Evolutionary conservation across 2,329 filamentous ascomycete species (phyloP).

Genomic region (Lecanicillium sp.): DNA sequence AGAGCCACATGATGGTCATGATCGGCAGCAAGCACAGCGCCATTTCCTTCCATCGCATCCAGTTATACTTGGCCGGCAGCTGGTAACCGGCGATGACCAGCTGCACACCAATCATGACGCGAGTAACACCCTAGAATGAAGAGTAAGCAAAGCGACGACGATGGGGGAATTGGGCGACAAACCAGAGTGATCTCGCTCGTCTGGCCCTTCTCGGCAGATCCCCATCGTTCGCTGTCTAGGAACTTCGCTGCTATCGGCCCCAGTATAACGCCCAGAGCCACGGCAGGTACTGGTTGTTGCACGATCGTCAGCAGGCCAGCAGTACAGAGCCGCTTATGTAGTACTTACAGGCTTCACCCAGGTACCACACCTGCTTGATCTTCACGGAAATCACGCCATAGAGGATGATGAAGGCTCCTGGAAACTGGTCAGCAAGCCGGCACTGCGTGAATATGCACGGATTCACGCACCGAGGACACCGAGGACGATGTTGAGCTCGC

Average conservation of each 20-base stretch:
- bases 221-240: constrained; percentile 39
- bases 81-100: constrained; percentile 59
- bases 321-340: not conserved
- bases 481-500: constrained; percentile 48
- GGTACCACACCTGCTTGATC: constrained; percentile 47
- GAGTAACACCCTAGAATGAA: constrained; percentile 37
- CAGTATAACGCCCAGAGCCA: constrained; percentile 46
- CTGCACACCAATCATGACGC: constrained; percentile 58
- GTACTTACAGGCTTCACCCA: constrained; percentile 47
- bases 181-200: constrained; percentile 35
- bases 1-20: constrained; percentile 59
- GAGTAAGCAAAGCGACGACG: not conserved
- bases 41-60: constrained; percentile 45
- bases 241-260: constrained; percentile 51
- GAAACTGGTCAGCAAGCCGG: constrained; percentile 9
- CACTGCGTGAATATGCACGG: not conserved
- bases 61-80: constrained; percentile 50
- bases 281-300: constrained; percentile 44
- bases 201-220: constrained; percentile 26
- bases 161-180: constrained; percentile 9
- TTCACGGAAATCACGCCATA: constrained; percentile 47
- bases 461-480: constrained; percentile 35
- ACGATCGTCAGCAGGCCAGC: not conserved
- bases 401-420: constrained; percentile 39
- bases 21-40: constrained; percentile 49